Percentiles rank a stretch among this genome's conserved stretches.
Conservation (phyloP, 2,329 filamentous ascomycete genomes). For the Pseudogymnoascus sp. region DNA sequence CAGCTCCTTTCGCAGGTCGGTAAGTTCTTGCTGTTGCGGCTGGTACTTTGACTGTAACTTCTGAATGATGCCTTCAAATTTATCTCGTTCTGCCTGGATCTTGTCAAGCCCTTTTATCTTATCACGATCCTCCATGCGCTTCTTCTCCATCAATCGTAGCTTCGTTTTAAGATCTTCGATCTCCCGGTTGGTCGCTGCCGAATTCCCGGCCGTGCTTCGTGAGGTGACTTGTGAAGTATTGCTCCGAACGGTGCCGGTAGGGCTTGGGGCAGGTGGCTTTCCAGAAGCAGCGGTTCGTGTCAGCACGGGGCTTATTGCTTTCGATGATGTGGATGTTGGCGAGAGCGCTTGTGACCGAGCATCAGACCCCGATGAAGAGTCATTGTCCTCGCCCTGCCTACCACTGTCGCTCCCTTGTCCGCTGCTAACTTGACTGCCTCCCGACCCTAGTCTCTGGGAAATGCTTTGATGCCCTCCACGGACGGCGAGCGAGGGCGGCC, state of each 20-base stretch:
- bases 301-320: constrained; percentile 23
- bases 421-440: constrained; percentile 25
- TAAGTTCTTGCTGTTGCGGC: constrained; percentile 71
- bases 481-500: constrained; percentile 18
- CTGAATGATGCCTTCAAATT: constrained; percentile 76
- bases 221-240: constrained; percentile 20
- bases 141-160: constrained; percentile 77
- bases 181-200: constrained; percentile 40
- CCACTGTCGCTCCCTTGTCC: constrained; percentile 22
- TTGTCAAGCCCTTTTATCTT: constrained; percentile 72
- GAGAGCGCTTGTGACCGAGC: constrained; percentile 25
- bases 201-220: constrained; percentile 19
- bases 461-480: constrained; percentile 5
- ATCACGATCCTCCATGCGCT: constrained; percentile 76
- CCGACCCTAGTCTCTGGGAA: constrained; percentile 23
- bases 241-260: constrained; percentile 12
- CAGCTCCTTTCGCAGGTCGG: constrained; percentile 65
- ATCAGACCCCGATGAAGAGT: constrained; percentile 19
- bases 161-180: constrained; percentile 86
- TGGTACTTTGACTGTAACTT: constrained; percentile 87
- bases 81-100: constrained; percentile 66
- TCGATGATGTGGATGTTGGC: constrained; percentile 16
- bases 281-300: constrained; percentile 19
- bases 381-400: constrained; percentile 33
- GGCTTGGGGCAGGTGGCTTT: constrained; percentile 20